Evolutionary conservation across 805 yeast species (phyloP).

Genomic region (Candida sithepensis): DNA sequence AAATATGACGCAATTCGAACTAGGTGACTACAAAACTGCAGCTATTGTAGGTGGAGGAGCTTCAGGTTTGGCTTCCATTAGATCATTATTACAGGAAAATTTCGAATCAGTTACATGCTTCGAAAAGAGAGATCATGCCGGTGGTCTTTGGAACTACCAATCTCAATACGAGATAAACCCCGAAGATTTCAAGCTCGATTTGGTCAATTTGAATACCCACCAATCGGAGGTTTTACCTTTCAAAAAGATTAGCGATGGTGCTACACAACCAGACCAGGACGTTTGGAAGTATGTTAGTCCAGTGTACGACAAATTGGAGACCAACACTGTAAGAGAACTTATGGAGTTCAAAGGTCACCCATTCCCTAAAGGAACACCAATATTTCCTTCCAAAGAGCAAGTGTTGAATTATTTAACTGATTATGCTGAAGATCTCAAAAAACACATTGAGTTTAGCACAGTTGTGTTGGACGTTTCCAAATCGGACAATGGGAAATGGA

Average conservation of each 20-base stretch:
- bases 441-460: constrained; percentile 41
- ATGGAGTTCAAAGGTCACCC: constrained; percentile 64
- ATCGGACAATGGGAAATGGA: constrained; percentile 35
- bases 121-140: constrained; percentile 56
- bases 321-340: constrained; percentile 60
- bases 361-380: constrained; percentile 43
- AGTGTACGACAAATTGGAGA: constrained; percentile 64
- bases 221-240: not conserved
- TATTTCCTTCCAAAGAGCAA: constrained; percentile 55
- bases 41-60: constrained; percentile 84
- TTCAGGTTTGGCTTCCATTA: constrained; percentile 62
- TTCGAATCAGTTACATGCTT: constrained; percentile 50
- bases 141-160: constrained; percentile 78
- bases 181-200: constrained; percentile 7
- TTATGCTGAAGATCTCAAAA: constrained; percentile 44
- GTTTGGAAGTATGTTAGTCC: constrained; percentile 37
- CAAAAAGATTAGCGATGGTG: not conserved
- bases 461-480: constrained; percentile 43
- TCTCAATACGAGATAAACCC: constrained; percentile 22
- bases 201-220: constrained; percentile 7
- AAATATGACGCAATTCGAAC: not conserved
- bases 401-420: constrained; percentile 55
- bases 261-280: not conserved
- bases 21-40: not conserved
- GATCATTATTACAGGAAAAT: constrained; percentile 55